Percentiles rank a stretch among this genome's conserved stretches.
Evolutionary conservation across 306 rosid genomes (phyloP).

Genomic region (Castanospermum australe): DNA sequence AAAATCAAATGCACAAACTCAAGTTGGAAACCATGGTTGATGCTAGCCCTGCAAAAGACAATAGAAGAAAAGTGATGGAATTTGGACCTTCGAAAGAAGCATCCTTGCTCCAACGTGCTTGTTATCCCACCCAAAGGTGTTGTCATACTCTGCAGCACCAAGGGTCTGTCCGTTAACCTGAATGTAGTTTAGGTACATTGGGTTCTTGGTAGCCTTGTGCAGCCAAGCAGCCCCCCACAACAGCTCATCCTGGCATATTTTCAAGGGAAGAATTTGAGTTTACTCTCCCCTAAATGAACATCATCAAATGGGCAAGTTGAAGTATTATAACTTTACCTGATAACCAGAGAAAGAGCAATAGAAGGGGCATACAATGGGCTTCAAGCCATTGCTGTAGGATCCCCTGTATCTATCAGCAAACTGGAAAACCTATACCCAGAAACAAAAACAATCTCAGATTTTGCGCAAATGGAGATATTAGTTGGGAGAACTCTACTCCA

Average conservation of each 20-base stretch:
- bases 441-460: neutral
- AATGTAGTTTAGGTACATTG: conserved; percentile 70
- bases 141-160: conserved; percentile 78
- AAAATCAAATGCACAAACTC: neutral
- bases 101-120: conserved; percentile 93
- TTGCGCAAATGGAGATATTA: neutral
- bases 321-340: conserved; percentile 44
- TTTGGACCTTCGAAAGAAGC: conserved; percentile 80
- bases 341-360: conserved; percentile 89
- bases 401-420: conserved; percentile 90
- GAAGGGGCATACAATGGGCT: conserved; percentile 71
- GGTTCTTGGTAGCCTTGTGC: conserved; percentile 85
- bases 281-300: neutral
- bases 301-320: neutral
- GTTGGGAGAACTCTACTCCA: neutral
- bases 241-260: conserved; percentile 66
- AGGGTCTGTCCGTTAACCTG: conserved; percentile 77
- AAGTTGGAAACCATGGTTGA: neutral
- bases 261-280: neutral
- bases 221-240: conserved; percentile 99
- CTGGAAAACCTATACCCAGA: conserved; percentile 64
- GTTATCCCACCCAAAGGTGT: conserved; percentile 96
- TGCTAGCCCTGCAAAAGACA: neutral
- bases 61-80: neutral
- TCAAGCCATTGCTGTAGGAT: conserved; percentile 71